A percentile compares a stretch with the other conserved stretches of the same genome.
phyloP scores from a whole-genome alignment of 768 basidiomycete genomes.

The Rhodosporidiobolus odoratus region DNA sequence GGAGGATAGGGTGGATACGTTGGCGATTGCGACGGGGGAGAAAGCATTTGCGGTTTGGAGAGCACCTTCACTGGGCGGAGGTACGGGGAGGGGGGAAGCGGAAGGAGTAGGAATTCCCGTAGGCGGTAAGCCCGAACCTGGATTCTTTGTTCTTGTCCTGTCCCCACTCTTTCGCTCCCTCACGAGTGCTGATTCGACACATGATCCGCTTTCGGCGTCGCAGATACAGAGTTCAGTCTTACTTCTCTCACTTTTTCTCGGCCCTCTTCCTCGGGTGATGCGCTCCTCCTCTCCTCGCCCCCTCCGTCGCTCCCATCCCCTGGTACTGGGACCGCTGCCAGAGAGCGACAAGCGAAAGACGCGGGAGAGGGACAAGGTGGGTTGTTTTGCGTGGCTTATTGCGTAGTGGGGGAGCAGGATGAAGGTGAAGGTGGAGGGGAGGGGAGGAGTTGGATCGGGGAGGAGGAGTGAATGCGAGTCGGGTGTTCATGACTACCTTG shows the following conservation, averaged over 20 bases:
- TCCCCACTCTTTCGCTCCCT: no score
- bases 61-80: not conserved
- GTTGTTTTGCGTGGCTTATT: conserved; percentile 29
- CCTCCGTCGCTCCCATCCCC: not conserved
- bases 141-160: no score
- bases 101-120: conserved; percentile 17
- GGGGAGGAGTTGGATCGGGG: conserved; percentile 20
- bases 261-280: not conserved
- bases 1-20: not conserved
- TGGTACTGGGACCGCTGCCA: not conserved
- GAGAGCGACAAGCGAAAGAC: not conserved
- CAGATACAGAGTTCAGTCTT: conserved; percentile 1
- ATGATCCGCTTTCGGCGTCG: no score
- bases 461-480: no score
- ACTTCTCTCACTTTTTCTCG: not conserved
- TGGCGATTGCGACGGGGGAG: conserved; percentile 6
- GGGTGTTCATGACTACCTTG: no score
- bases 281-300: not conserved
- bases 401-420: not conserved
- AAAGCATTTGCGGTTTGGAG: conserved; percentile 23
- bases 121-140: conserved; percentile 13
- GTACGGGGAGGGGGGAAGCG: not conserved
- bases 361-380: conserved; percentile 2
- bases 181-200: no score
- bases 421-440: not conserved